Percentiles rank a stretch among this genome's conserved stretches.
These are phyloP conservation scores for Stentor roeselii DNA, from an alignment of 73 alveolate genomes.

Conservation along the genomic window DNA sequence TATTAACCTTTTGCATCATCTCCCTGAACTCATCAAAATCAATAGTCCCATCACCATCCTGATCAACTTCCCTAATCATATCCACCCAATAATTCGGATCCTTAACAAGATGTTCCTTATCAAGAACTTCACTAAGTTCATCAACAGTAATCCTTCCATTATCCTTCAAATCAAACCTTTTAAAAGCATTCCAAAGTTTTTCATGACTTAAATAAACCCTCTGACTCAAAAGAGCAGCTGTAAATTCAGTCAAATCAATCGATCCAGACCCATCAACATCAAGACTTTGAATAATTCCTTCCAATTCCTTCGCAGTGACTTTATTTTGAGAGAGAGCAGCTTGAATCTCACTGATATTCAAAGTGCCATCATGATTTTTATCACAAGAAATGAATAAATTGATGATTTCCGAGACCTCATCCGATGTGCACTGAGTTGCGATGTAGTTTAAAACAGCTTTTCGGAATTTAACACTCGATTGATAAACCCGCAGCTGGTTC, in stretches of 20 bases:
- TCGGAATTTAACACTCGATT: constrained; percentile 11
- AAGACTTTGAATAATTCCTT: constrained; percentile 61
- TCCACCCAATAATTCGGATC: constrained; percentile 18
- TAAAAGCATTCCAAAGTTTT: constrained; percentile 34
- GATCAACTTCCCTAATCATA: constrained; percentile 51
- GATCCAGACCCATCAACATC: constrained; percentile 87
- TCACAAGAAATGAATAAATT: background rate
- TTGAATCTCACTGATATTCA: constrained; percentile 53
- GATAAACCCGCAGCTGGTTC: background rate
- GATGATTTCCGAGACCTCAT: constrained; percentile 6
- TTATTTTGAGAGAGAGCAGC: constrained; percentile 34
- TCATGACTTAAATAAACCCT: constrained; percentile 15
- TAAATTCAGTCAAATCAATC: constrained; percentile 78
- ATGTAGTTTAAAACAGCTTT: constrained; percentile 28
- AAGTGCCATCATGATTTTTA: constrained; percentile 57
- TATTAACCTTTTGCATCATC: constrained; percentile 54
- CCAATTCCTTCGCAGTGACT: constrained; percentile 28
- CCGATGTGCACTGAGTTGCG: constrained; percentile 23
- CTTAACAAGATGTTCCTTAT: constrained; percentile 43
- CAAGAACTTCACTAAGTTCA: constrained; percentile 46
- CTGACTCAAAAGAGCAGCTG: constrained; percentile 7
- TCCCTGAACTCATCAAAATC: constrained; percentile 42
- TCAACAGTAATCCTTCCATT: constrained; percentile 40
- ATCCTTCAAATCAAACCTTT: constrained; percentile 45
- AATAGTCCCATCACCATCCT: constrained; percentile 45